Base-by-base conservation (phyloP, 2,329 filamentous ascomycete genomes). In the Botrytis byssoidea region DNA sequence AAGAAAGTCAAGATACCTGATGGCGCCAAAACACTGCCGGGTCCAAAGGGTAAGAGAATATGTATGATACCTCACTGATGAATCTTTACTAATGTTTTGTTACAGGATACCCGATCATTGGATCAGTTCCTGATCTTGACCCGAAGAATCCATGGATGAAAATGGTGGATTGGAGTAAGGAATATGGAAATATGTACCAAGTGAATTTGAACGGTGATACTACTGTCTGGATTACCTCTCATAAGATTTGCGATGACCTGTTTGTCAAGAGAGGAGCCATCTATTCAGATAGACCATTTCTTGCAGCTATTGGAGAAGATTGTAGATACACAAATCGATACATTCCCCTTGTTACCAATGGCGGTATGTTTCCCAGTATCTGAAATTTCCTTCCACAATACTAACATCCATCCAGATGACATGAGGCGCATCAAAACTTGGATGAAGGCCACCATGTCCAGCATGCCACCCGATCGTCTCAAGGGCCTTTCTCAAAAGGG, bases 201-300 rank as follows among this genome's bases (percentile, higher is more conserved):
- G 78, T 86, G 46, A 81, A 82, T 59, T 82, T 87, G 70, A 83
- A 83, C 9, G 85, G 83, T 25, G 77, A 79, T 18, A 79, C 79
- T 32, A 80, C 83, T 66, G 78, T 83, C 68, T 76, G 84, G 42
- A 79, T 85, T 32, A 81, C 81, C 44, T 81, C 79, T 14, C 82
- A 83, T 67, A 80, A 82, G 51, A 81, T 85, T 25, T 83, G 83
- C 51, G 83, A 84, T 70, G 83, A 85, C 59, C 78, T 85, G 9
- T 78, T 85, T 2, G 80, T 83, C 44, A 82, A 83, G 70, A 80
- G 84, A 57, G 83, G 82, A 4, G 81, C 78, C 9, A 80, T 82
- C 63, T 85, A 84, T 76, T 77, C 74, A 9, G 51, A 64, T 35
- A 65, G 75, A 35, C 57, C 69, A 29, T 72, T 71, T 10, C 64